Base-by-base conservation (phyloP, 805 yeast genomes). In the Saturnispora serradocipensis region DNA sequence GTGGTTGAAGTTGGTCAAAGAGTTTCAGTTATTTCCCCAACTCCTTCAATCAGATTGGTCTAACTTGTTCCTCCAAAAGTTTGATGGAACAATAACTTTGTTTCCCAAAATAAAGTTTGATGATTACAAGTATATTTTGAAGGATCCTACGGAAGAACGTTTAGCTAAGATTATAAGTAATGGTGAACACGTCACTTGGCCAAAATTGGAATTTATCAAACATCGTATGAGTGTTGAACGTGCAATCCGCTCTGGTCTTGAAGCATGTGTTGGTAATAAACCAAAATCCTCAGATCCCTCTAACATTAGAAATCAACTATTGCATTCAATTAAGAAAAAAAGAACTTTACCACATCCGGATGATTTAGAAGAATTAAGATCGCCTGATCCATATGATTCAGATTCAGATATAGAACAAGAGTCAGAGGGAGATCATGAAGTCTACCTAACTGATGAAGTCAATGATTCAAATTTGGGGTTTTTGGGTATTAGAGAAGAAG, bases 31-130 rank as follows among this genome's bases (percentile, higher is more conserved):
- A 24, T 69, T 84, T 45, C 95, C 95, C 2, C 76, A 77, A 54
- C 63, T 84, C 43, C 66, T 82, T 70, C 84, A 83, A 58, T 88
- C 82, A 63, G 93, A 86, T 65, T 86, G 91, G 91, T 82, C 87
- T 56, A 81, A 78, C 59, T 74, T 86, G 16, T 86, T 86, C 75
- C 67, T 86, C 28, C 95, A 86, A 67, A 70, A 75, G 53, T 86
- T 86, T 61, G 77, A 82, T 45, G 95, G 95, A 1, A 75, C 86
- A 0, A 81, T 86, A 10, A 86, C 93, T 0, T 72, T 86, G 20
- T 86, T 88, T 81, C 93, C 93, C 2, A 76, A 82, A 56, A 76
- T 82, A 55, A 69, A 69, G 35, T 62, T 83, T 11, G 64, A 63
- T 34, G 93, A 86, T 61, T 80, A 84, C 56, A 72, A 72, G 68